These are phyloP conservation scores for Tetrahymena elliotti DNA, from an alignment of 73 alveolate genomes.

Conservation along the genomic window DNA sequence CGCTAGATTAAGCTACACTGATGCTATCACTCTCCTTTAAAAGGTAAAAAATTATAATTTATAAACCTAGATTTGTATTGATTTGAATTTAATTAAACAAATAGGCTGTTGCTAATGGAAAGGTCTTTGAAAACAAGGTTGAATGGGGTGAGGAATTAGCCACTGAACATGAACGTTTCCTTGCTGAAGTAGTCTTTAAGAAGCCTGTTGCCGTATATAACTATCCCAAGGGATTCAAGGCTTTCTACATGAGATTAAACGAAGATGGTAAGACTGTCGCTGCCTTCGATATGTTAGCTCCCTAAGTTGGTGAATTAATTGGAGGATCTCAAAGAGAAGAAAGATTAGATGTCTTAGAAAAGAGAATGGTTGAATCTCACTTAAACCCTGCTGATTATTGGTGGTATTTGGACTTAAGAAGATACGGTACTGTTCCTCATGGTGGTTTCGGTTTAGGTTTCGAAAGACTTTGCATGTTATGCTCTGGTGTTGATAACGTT, in stretches of 20 bases:
- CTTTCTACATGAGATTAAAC: slow-evolving; percentile 94
- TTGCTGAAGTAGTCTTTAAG: slow-evolving; percentile 89
- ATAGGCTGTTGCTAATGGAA: not conserved
- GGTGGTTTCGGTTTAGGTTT: slow-evolving; percentile 99
- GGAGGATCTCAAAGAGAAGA: slow-evolving; percentile 99
- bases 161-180: slow-evolving; percentile 93
- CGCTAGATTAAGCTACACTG: slow-evolving; percentile 25
- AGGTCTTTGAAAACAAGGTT: slow-evolving; percentile 50
- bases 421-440: slow-evolving; percentile 97
- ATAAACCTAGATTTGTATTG: not conserved
- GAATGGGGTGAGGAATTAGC: slow-evolving; percentile 93
- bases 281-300: slow-evolving; percentile 98
- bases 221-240: slow-evolving; percentile 98
- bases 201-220: slow-evolving; percentile 95
- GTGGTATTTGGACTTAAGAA: slow-evolving; percentile 98
- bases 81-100: not conserved
- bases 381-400: slow-evolving; percentile 82
- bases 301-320: slow-evolving; percentile 97
- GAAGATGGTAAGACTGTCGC: slow-evolving; percentile 94
- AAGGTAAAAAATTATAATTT: not conserved
- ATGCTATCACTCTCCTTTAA: slow-evolving; percentile 1
- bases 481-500: slow-evolving; percentile 97
- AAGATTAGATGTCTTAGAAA: slow-evolving; percentile 66
- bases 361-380: slow-evolving; percentile 73
- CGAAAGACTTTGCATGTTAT: slow-evolving; percentile 96